These are phyloP conservation scores for Dendrobium huoshanense DNA, from an alignment of 106 monocot genomes.

Conservation along the genomic window DNA sequence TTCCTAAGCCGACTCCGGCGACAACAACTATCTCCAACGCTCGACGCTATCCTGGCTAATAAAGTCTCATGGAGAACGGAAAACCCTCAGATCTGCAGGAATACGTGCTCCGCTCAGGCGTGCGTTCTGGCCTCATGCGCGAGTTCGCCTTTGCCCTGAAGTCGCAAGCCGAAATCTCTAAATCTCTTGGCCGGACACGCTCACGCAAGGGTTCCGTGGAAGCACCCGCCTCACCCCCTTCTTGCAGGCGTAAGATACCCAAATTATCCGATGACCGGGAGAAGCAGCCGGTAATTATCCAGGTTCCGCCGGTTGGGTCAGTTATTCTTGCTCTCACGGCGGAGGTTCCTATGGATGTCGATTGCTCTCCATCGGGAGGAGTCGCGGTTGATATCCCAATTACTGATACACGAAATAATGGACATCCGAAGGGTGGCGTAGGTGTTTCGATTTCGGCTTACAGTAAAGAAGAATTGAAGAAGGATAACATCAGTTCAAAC, in stretches of 20 bases:
- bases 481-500: not conserved
- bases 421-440: not conserved
- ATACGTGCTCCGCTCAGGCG: constrained; percentile 52
- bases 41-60: not conserved
- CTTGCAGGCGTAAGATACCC: not conserved
- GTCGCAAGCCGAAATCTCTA: constrained; percentile 48
- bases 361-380: not conserved
- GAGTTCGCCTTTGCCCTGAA: constrained; percentile 81
- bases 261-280: constrained; percentile 1
- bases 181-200: constrained; percentile 42
- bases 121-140: constrained; percentile 74
- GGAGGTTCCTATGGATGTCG: not conserved
- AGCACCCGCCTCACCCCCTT: not conserved
- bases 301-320: not conserved
- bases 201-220: constrained; percentile 8
- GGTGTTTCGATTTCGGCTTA: not conserved
- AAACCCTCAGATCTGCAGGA: constrained; percentile 19
- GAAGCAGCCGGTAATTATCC: not conserved
- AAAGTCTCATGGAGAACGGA: constrained; percentile 23
- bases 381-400: not conserved
- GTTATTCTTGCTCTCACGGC: not conserved
- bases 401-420: not conserved
- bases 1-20: not conserved
- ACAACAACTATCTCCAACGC: not conserved
- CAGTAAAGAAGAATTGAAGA: not conserved